phyloP scores from a whole-genome alignment of 805 yeast genomes.

The Candida khao-thaluensis region DNA sequence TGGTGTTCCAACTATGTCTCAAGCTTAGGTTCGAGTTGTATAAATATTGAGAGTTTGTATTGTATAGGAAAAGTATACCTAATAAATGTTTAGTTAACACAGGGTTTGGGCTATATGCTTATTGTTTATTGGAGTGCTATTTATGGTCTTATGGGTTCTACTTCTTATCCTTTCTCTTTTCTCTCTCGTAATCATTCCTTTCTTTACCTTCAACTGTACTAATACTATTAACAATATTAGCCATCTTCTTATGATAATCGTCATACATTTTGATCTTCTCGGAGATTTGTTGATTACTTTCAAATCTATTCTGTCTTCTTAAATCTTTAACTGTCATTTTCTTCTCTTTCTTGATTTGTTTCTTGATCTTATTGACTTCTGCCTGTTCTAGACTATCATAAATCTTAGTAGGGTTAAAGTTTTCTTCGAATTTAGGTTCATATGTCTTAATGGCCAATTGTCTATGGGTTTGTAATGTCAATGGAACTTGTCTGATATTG shows the following conservation, averaged over 20 bases:
- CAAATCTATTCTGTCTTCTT: conserved; percentile 83
- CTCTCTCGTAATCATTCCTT: conserved; percentile 88
- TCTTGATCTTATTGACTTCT: conserved; percentile 78
- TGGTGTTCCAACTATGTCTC: conserved; percentile 88
- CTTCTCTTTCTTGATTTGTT: conserved; percentile 86
- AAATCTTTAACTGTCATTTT: conserved; percentile 86
- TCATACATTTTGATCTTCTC: conserved; percentile 73
- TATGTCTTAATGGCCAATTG: conserved; percentile 80
- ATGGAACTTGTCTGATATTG: conserved; percentile 50
- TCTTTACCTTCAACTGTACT: conserved; percentile 95
- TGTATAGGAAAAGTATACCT: conserved; percentile 8
- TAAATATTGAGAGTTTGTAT: conserved; percentile 5
- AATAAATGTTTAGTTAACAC: conserved; percentile 4
- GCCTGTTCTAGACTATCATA: conserved; percentile 74
- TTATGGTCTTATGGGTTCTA: too few species aligned
- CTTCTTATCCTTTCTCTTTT: conserved; percentile 59
- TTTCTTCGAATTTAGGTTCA: conserved; percentile 92
- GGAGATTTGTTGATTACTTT: conserved; percentile 78
- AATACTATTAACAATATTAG: conserved; percentile 78
- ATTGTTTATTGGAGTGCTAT: not conserved
- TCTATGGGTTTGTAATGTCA: conserved; percentile 77
- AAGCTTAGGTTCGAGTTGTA: conserved; percentile 50
- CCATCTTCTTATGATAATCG: conserved; percentile 88
- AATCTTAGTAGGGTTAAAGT: conserved; percentile 92
- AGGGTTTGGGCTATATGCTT: not conserved